Evolutionary conservation across 345 rosid species (phyloP), one percentile per base, ranked within the genome.

Genomic region (Salix caprea): DNA sequence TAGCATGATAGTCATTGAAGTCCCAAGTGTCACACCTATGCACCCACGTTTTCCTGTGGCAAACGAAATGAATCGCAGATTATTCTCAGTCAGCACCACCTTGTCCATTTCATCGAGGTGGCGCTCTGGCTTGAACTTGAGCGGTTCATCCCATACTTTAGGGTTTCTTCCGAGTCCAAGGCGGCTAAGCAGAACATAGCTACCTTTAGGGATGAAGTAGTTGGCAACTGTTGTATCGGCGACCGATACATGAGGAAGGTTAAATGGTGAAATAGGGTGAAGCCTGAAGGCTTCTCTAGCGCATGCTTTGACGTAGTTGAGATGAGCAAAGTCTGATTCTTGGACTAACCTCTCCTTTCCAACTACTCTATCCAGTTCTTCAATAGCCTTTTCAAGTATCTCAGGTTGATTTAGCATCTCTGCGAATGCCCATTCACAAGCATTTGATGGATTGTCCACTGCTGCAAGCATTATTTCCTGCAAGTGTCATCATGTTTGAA

Each of bases 361-460:
- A 1, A 87, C 87, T 2, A 84, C 87, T 0, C 11, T 60, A 34
- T 90, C 91, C 1, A 90, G 19, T 75, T 90, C 93, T 15, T 82
- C 82, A 4, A 64, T 56, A 0, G 94, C 91, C 67, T 78, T 88
- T 37, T 77, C 34, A 2, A 90, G 82, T 5, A 86, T 74, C 19
- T 77, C 74, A 0, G 91, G 91, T 16, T 84, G 76, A 77, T 85
- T 86, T 10, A 90, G 76, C 90, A 90, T 86, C 82, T 90, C 93
- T 0, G 86, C 91, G 28, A 88, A 70, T 13, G 87, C 90, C 91
- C 89, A 90, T 56, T 90, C 91, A 0, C 18, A 70, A 0, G 88
- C 92, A 70, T 90, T 89, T 5, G 92, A 75, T 26, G 91, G 92
- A 75, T 90, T 90, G 68, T 89, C 92, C 5, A 89, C 85, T 6